Percentiles rank a stretch among this genome's conserved stretches.
These are phyloP conservation scores for Backusella psychrophila DNA, from an alignment of 192 early-diverging fungal species.

Conservation along the genomic window DNA sequence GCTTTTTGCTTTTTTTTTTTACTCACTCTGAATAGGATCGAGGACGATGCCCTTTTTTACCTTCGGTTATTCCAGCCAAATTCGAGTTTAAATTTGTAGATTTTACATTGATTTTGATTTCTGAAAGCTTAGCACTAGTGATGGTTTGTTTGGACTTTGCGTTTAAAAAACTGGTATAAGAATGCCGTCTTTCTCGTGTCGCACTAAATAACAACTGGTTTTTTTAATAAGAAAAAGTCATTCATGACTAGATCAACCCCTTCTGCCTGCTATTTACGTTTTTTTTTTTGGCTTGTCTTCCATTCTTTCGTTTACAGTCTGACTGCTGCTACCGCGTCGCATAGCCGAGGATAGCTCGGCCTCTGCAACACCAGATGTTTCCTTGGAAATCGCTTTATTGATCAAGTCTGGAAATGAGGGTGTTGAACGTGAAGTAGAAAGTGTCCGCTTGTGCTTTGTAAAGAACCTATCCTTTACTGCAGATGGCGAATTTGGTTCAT, in stretches of 20 bases:
- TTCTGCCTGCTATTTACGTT: neutral
- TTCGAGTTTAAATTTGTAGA: neutral
- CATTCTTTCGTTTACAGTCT: neutral
- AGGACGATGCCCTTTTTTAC: constrained; percentile 31
- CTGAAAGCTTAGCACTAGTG: neutral
- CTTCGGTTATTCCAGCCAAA: neutral
- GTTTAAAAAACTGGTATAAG: constrained; percentile 30
- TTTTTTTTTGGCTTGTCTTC: neutral
- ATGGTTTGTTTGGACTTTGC: constrained; percentile 17
- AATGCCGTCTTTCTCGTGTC: constrained; percentile 21
- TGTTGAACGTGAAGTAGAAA: constrained; percentile 4
- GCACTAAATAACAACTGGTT: neutral
- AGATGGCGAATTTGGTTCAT: neutral
- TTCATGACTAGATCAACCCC: neutral
- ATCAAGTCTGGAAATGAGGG: constrained; percentile 10
- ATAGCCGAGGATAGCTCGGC: constrained; percentile 3
- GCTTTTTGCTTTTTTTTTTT: too few relatives aligned
- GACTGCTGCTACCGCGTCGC: constrained; percentile 15
- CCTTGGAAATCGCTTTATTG: neutral
- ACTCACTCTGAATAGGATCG: constrained; percentile 37
- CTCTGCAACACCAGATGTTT: neutral
- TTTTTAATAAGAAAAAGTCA: neutral
- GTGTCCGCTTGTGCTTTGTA: neutral
- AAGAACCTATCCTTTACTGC: neutral
- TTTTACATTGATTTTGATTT: neutral